Conservation (phyloP, 306 rosid species). For the Quillaja saponaria region DNA sequence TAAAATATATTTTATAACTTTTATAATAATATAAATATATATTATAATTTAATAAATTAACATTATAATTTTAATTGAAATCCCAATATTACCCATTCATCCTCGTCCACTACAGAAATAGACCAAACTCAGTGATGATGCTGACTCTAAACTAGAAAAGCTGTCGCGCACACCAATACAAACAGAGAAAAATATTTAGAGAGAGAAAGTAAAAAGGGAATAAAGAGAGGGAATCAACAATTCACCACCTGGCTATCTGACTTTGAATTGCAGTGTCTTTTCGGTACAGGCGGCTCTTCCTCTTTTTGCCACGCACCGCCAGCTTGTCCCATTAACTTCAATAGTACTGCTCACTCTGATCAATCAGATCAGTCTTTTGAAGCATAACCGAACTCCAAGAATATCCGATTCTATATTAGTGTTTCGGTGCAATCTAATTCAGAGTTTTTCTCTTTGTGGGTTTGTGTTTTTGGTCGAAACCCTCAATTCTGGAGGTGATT, state of each 20-base stretch:
- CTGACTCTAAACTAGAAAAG: too few relatives aligned
- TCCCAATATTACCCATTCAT: background rate
- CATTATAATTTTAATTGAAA: too few relatives aligned
- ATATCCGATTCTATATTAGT: conserved; percentile 4
- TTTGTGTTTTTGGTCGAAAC: background rate
- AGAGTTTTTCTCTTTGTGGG: conserved; percentile 1
- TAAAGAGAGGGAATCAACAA: conserved; percentile 16
- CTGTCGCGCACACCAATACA: background rate
- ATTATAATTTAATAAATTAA: too few relatives aligned
- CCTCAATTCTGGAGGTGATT: background rate
- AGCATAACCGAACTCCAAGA: conserved; percentile 2
- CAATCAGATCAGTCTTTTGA: background rate
- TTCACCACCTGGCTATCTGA: conserved; percentile 42
- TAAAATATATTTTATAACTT: too few relatives aligned
- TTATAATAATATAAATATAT: too few relatives aligned
- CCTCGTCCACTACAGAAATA: background rate
- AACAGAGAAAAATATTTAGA: conserved; percentile 3
- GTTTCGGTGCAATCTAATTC: conserved; percentile 20
- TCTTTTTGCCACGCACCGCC: conserved; percentile 29
- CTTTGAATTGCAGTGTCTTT: conserved; percentile 4
- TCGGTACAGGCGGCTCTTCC: conserved; percentile 30
- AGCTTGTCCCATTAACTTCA: conserved; percentile 21
- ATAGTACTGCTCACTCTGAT: background rate
- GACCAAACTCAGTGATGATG: background rate
- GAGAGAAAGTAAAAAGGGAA: conserved; percentile 1